phyloP scores from a whole-genome alignment of 176 grass and related monocot species.

The Raddia distichophylla region DNA sequence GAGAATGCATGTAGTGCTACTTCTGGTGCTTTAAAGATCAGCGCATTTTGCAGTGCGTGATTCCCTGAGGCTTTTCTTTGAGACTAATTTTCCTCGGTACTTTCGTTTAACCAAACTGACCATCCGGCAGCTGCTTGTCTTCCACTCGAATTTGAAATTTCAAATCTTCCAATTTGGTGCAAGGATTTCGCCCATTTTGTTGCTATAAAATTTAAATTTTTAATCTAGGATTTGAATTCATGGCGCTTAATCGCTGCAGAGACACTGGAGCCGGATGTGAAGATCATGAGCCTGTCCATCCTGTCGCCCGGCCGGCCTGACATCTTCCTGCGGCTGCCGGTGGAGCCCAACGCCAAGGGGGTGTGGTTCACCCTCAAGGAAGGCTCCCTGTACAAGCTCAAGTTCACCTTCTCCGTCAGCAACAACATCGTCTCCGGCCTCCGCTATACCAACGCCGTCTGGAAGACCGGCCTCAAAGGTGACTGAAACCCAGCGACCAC shows the following conservation, averaged over 20 bases:
- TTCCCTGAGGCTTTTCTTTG: background rate
- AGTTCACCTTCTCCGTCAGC: constrained; percentile 89
- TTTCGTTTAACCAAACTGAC: background rate
- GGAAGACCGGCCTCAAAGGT: constrained; percentile 95
- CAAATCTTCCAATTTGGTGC: background rate
- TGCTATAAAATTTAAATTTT: background rate
- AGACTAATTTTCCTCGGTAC: background rate
- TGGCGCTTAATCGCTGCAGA: constrained; percentile 28
- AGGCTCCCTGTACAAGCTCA: constrained; percentile 82
- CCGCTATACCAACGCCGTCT: constrained; percentile 91
- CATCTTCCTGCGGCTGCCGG: constrained; percentile 76
- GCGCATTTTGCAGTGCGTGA: background rate
- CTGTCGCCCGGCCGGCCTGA: constrained; percentile 68
- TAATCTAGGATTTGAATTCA: background rate
- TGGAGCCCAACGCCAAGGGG: constrained; percentile 68
- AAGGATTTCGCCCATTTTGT: background rate
- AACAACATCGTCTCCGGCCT: constrained; percentile 98
- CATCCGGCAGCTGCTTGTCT: background rate
- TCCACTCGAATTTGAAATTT: background rate
- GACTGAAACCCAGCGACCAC: background rate
- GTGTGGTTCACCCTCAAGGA: constrained; percentile 95
- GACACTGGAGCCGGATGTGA: constrained; percentile 83
- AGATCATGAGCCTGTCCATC: constrained; percentile 89
- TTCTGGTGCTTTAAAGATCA: constrained; percentile 31
- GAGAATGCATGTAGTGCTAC: background rate